Percentiles rank a stretch among this genome's conserved stretches.
Conservation (phyloP, 306 rosid genomes). For the Cicer cuneatum region DNA sequence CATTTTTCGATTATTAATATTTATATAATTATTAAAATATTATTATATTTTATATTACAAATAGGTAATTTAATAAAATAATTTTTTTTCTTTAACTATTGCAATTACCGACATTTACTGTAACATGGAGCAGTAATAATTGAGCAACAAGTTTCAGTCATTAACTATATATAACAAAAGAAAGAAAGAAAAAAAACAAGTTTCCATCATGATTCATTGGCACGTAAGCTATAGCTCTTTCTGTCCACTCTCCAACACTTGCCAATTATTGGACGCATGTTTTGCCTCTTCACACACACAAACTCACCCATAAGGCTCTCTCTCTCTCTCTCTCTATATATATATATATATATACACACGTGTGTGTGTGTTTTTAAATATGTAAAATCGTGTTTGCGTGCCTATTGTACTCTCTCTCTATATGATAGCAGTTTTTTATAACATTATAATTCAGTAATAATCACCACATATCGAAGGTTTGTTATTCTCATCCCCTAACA, state of each 20-base stretch:
- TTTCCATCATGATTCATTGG: not conserved
- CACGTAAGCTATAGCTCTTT: slow-evolving; percentile 7
- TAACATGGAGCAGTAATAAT: too few species aligned
- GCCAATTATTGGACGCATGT: not conserved
- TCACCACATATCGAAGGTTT: not conserved
- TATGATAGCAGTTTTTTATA: not conserved
- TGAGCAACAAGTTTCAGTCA: too few species aligned
- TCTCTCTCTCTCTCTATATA: too few species aligned
- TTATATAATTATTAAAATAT: too few species aligned
- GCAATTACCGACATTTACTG: too few species aligned
- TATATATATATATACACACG: not conserved
- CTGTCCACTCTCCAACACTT: not conserved
- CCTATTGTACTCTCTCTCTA: not conserved
- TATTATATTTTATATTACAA: too few species aligned
- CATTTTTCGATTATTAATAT: too few species aligned
- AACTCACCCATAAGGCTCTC: not conserved
- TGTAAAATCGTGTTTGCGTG: not conserved
- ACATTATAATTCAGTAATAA: not conserved
- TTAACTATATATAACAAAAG: too few species aligned
- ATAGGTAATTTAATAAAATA: too few species aligned
- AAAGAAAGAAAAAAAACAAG: too few species aligned
- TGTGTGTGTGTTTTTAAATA: too few species aligned
- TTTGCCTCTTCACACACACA: not conserved
- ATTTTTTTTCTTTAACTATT: too few species aligned
- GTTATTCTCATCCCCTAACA: not conserved